Evolutionary conservation across 108 stramenopile species (phyloP).

Genomic region (Nannochloropsis salina): DNA sequence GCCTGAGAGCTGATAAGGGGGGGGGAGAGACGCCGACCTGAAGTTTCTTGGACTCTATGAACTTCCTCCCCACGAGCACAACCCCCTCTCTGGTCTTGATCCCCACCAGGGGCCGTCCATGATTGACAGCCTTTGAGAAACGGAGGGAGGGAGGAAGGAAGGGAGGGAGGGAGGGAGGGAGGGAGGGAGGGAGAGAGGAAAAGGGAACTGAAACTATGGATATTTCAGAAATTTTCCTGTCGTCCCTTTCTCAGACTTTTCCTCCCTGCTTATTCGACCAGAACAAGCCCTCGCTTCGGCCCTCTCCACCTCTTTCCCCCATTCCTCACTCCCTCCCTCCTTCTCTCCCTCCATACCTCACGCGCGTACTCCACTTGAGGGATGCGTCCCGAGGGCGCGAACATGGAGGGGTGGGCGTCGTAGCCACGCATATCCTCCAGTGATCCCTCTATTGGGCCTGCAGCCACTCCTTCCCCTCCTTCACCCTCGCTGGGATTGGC

Average conservation of each 20-base stretch:
- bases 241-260: background rate
- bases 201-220: no score
- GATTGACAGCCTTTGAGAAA: background rate
- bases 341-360: background rate
- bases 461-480: background rate
- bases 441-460: background rate
- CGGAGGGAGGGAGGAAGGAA: background rate
- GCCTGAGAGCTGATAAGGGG: background rate
- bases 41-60: background rate
- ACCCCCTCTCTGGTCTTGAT: conserved; percentile 6
- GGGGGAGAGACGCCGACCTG: background rate
- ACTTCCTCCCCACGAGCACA: background rate
- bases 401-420: conserved; percentile 19
- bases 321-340: background rate
- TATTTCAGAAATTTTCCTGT: background rate
- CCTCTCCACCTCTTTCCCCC: background rate
- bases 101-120: background rate
- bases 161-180: background rate
- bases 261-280: background rate
- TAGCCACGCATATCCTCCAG: background rate
- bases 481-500: background rate
- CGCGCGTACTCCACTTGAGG: background rate
- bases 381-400: background rate
- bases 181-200: background rate
- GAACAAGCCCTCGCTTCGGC: background rate